These are phyloP conservation scores for Wickerhamiella bombiphila DNA, from an alignment of 805 yeast species.

Conservation along the genomic window DNA sequence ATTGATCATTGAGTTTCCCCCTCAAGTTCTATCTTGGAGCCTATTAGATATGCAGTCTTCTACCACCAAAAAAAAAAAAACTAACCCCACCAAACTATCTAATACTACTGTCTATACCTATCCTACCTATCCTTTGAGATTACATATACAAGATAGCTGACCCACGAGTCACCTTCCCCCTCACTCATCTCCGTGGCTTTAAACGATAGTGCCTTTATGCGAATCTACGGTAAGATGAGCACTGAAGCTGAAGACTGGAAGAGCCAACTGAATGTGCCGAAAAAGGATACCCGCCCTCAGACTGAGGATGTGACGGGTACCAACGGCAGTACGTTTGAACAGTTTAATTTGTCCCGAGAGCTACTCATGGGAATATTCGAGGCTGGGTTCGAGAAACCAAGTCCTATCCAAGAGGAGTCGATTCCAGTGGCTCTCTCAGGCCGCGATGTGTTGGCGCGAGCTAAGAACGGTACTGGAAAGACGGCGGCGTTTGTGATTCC, in stretches of 20 bases:
- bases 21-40: too few species aligned
- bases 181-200: too few species aligned
- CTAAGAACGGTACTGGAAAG: slow-evolving; percentile 97
- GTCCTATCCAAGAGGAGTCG: slow-evolving; percentile 95
- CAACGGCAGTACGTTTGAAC: slow-evolving; percentile 83
- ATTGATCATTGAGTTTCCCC: too few species aligned
- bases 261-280: slow-evolving; percentile 54
- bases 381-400: slow-evolving; percentile 96
- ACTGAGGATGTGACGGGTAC: slow-evolving; percentile 91
- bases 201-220: too few species aligned
- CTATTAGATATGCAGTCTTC: too few species aligned
- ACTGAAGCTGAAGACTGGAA: slow-evolving; percentile 76
- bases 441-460: slow-evolving; percentile 91
- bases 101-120: too few species aligned
- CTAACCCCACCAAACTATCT: too few species aligned
- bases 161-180: too few species aligned
- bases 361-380: slow-evolving; percentile 96
- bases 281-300: slow-evolving; percentile 84
- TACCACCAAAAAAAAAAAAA: too few species aligned
- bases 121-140: too few species aligned
- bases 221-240: too few species aligned
- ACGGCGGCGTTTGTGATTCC: slow-evolving; percentile 97
- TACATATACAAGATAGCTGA: too few species aligned
- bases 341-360: slow-evolving; percentile 81
- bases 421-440: slow-evolving; percentile 93